phyloP scores from a whole-genome alignment of 352 stramenopile species.

The Thraustochytrium sp. region DNA sequence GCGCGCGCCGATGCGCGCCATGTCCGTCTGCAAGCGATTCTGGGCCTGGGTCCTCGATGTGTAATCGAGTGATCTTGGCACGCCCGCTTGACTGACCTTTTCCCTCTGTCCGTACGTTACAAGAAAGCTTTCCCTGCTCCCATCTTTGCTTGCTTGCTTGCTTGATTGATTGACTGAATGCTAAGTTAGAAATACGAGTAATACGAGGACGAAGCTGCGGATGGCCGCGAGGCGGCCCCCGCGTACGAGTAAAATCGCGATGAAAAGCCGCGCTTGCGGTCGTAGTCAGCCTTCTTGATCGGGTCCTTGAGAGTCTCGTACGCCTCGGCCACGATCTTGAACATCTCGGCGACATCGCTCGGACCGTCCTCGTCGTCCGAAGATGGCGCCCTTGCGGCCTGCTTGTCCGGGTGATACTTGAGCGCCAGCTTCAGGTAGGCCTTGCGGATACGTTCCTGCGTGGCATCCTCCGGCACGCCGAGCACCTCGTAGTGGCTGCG shows the following conservation, averaged over 20 bases:
- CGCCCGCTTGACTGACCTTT: too few relatives aligned
- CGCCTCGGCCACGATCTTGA: conserved; percentile 80
- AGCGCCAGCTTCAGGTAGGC: conserved; percentile 88
- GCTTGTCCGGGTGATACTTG: conserved; percentile 94
- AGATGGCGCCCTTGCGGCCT: too few relatives aligned
- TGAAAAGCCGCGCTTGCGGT: conserved; percentile 52
- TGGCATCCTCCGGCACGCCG: neutral
- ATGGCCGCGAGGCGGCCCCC: too few relatives aligned
- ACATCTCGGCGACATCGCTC: conserved; percentile 78
- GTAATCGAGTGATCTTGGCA: neutral
- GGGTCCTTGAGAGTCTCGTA: conserved; percentile 86
- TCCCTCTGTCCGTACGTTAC: too few relatives aligned
- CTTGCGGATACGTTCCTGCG: conserved; percentile 72
- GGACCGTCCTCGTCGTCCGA: conserved; percentile 83
- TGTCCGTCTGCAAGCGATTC: conserved; percentile 35
- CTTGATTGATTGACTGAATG: neutral
- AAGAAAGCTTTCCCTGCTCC: too few relatives aligned
- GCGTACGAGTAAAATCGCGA: neutral
- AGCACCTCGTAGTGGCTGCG: conserved; percentile 26
- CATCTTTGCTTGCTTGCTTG: too few relatives aligned
- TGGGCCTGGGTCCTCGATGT: conserved; percentile 35
- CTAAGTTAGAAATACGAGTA: neutral
- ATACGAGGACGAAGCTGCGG: neutral
- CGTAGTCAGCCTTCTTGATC: conserved; percentile 84
- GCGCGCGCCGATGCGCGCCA: neutral